Evolutionary conservation across 2,329 filamentous ascomycete species (phyloP).

Genomic region (Didymella segeticola): DNA sequence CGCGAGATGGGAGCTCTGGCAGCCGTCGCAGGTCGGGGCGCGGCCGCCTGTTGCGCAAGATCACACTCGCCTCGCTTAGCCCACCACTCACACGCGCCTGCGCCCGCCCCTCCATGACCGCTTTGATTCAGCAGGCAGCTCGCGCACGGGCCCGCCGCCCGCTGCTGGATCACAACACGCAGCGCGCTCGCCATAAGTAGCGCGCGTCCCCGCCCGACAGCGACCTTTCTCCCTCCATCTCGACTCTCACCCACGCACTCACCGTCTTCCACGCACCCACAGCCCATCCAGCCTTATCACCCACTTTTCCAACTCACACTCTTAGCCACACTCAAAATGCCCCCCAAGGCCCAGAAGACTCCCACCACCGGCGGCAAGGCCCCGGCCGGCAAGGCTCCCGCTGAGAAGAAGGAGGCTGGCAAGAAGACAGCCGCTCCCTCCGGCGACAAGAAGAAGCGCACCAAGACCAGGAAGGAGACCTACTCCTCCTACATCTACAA

Average conservation of each 20-base stretch:
- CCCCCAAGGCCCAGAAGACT: slow-evolving; percentile 99
- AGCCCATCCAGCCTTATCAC: slow-evolving; percentile 23
- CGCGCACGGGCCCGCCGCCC: slow-evolving; percentile 40
- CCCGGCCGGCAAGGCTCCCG: slow-evolving; percentile 77
- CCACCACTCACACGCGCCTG: slow-evolving; percentile 22
- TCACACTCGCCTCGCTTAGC: slow-evolving; percentile 32
- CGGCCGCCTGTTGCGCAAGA: slow-evolving; percentile 28
- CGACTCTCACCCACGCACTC: slow-evolving; percentile 42
- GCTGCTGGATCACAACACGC: slow-evolving; percentile 50
- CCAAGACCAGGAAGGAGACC: slow-evolving; percentile 99
- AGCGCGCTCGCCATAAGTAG: slow-evolving; percentile 51
- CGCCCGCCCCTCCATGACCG: slow-evolving; percentile 28
- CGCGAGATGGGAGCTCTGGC: slow-evolving; percentile 31
- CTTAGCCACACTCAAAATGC: slow-evolving; percentile 68
- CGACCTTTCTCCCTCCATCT: slow-evolving; percentile 50
- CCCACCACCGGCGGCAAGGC: slow-evolving; percentile 93
- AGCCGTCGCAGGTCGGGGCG: slow-evolving; percentile 23
- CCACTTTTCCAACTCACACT: slow-evolving; percentile 18
- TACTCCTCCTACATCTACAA: slow-evolving; percentile 99
- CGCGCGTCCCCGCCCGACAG: slow-evolving; percentile 51
- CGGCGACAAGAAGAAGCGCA: slow-evolving; percentile 99
- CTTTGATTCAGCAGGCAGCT: slow-evolving; percentile 13
- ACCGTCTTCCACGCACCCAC: slow-evolving; percentile 34
- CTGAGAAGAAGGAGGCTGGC: slow-evolving; percentile 99
- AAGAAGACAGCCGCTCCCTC: slow-evolving; percentile 96